These are phyloP conservation scores for Tylopilus subfusipes DNA, from an alignment of 768 basidiomycete species.

Conservation along the genomic window DNA sequence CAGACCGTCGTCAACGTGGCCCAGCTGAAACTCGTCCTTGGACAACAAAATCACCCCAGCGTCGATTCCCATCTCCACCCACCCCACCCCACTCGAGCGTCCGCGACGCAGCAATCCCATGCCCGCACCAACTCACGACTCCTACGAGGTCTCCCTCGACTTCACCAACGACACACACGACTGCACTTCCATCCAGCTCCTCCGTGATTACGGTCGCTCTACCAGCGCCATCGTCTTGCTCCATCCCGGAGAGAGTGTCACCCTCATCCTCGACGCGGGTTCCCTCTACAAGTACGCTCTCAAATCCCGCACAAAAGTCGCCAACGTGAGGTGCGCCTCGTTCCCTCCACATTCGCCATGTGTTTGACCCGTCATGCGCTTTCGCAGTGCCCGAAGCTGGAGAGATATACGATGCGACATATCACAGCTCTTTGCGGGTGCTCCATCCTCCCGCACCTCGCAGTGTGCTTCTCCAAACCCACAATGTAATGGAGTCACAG, in stretches of 20 bases:
- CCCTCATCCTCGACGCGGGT: constrained; percentile 67
- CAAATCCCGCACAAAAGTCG: constrained; percentile 61
- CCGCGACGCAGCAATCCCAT: constrained; percentile 42
- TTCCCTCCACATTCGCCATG: not conserved
- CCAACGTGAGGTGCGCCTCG: constrained; percentile 59
- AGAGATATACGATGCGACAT: constrained; percentile 58
- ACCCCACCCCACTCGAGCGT: constrained; percentile 23
- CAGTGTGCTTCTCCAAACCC: constrained; percentile 34
- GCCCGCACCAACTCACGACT: constrained; percentile 53
- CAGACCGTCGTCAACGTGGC: constrained; percentile 24
- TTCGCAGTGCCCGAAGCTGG: constrained; percentile 61
- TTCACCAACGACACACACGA: constrained; percentile 69
- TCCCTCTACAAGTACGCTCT: constrained; percentile 66
- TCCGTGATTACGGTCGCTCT: constrained; percentile 60
- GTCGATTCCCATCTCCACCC: constrained; percentile 17
- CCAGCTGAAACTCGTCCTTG: constrained; percentile 29
- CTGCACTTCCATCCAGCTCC: constrained; percentile 58
- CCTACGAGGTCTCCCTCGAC: constrained; percentile 64
- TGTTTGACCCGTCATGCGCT: not conserved
- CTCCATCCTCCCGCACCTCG: constrained; percentile 28
- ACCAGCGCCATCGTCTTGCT: constrained; percentile 53
- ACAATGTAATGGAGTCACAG: constrained; percentile 51
- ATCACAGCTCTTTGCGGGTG: constrained; percentile 55
- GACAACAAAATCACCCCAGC: constrained; percentile 33
- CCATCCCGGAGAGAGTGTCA: constrained; percentile 59